Evolutionary conservation across 2,329 filamentous ascomycete genomes (phyloP), one percentile per base, ranked within the genome.

Genomic region (Talaromyces sp.): DNA sequence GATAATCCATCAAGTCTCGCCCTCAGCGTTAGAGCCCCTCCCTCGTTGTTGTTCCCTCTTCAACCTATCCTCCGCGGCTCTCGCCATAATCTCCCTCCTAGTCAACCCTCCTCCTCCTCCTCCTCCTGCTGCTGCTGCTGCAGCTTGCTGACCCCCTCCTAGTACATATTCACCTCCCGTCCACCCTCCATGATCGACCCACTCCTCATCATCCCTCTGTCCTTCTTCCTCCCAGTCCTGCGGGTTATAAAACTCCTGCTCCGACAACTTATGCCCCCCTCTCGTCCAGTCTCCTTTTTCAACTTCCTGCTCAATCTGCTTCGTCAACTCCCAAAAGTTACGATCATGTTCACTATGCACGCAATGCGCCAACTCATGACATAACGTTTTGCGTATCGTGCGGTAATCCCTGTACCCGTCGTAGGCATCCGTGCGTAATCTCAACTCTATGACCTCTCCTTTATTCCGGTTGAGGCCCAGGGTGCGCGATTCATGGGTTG

Each of bases 331-430:
- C 93, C 95, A 98, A 72, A 99, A 99, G 54, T 90, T 80, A 18
- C 86, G 81, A 75, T 98, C 92, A 75, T 99, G 95, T 0, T 89
- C 86, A 0, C 89, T 83, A 77, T 89, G 88, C 9, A 96, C 91
- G 70, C 96, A 97, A 76, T 99, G 95, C 67, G 93, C 89, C 18
- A 99, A 82, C 79, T 99, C 95, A 78, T 99, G 95, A 72, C 93
- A 98, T 12, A 99, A 81, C 52, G 95, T 98, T 69, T 90, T 91
- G 58, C 95, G 85, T 56, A 99, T 96, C 0, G 89, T 93, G 69
- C 89, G 88, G 78, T 98, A 99, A 73, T 97, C 92, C 40, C 95
- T 81, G 71, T 96, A 98, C 0, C 95, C 95, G 74, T 96, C 92
- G 73, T 95, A 92, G 2, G 90, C 91, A 77, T 99, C 95, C 1